These are phyloP conservation scores for Carpinus viminea DNA, from an alignment of 306 rosid genomes.

Conservation along the genomic window DNA sequence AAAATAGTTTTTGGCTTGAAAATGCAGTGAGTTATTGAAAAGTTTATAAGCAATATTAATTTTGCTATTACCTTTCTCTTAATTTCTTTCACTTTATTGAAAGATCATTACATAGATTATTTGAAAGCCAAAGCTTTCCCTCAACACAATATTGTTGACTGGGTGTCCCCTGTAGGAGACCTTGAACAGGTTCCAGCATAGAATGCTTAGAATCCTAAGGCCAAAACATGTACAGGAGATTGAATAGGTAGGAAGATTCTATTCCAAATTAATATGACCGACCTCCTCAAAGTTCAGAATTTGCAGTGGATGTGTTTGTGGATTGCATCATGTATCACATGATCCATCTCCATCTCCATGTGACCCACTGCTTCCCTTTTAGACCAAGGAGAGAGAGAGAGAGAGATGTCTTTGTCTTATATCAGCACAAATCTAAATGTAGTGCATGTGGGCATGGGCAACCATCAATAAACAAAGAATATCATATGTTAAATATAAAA, in stretches of 20 bases:
- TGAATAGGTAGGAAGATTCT: constrained; percentile 48
- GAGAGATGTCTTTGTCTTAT: constrained; percentile 47
- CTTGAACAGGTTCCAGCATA: constrained; percentile 28
- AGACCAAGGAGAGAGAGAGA: constrained; percentile 16
- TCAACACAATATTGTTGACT: constrained; percentile 26
- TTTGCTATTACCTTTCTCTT: neutral
- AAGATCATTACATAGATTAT: neutral
- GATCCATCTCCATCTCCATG: constrained; percentile 55
- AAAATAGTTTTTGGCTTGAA: neutral
- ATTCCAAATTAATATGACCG: constrained; percentile 45
- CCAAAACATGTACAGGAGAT: constrained; percentile 27
- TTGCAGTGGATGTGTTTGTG: constrained; percentile 33
- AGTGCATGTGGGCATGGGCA: constrained; percentile 47
- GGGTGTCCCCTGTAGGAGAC: constrained; percentile 36
- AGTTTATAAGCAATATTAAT: neutral
- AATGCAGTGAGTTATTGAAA: neutral
- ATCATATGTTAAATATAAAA: constrained; percentile 13
- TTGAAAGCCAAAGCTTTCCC: neutral
- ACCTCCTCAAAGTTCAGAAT: constrained; percentile 33
- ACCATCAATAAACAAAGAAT: neutral
- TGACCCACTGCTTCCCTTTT: constrained; percentile 50
- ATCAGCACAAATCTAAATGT: constrained; percentile 55
- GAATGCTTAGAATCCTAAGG: constrained; percentile 29
- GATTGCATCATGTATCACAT: constrained; percentile 54
- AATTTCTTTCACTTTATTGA: neutral